Conservation (phyloP, 2,329 filamentous ascomycete genomes). For the Trichoderma sp. region DNA sequence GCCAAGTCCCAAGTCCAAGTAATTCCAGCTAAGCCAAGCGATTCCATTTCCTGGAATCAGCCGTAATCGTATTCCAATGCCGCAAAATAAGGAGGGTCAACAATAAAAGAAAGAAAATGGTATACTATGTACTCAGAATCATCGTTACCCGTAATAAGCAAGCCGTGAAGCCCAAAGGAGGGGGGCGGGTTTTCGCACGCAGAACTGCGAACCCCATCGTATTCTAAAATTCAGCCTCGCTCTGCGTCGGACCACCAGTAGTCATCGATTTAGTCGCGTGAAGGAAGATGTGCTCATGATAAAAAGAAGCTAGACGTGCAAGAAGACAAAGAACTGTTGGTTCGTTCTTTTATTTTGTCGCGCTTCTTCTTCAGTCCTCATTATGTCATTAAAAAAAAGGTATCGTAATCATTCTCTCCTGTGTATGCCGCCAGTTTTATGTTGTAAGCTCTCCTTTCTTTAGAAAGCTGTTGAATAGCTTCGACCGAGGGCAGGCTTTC, state of each 20-base stretch:
- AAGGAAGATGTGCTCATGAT: not conserved
- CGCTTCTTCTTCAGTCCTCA: conserved; percentile 20
- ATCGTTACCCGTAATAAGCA: conserved; percentile 39
- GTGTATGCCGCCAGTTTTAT: conserved; percentile 5
- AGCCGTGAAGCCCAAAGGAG: conserved; percentile 39
- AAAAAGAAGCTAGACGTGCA: not conserved
- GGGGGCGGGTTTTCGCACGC: conserved; percentile 32
- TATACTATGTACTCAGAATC: conserved; percentile 36
- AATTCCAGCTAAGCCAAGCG: conserved; percentile 31
- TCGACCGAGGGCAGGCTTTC: conserved; percentile 39
- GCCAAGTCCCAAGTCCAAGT: conserved; percentile 6
- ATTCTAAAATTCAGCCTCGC: conserved; percentile 4
- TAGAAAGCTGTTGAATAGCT: conserved; percentile 42
- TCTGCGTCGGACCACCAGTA: conserved; percentile 3
- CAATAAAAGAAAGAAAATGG: not conserved
- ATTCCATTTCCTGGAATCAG: conserved; percentile 16
- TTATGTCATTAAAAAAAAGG: conserved; percentile 31
- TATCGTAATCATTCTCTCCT: conserved; percentile 29
- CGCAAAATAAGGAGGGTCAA: conserved; percentile 1
- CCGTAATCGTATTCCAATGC: conserved; percentile 32
- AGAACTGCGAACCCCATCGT: conserved; percentile 7
- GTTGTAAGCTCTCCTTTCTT: not conserved
- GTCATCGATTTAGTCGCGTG: conserved; percentile 14
- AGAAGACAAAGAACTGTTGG: not conserved
- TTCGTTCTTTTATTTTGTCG: not conserved